Evolutionary conservation across 2,329 filamentous ascomycete species (phyloP), one percentile per base, ranked within the genome.

Genomic region (Cercospora brassicicola): DNA sequence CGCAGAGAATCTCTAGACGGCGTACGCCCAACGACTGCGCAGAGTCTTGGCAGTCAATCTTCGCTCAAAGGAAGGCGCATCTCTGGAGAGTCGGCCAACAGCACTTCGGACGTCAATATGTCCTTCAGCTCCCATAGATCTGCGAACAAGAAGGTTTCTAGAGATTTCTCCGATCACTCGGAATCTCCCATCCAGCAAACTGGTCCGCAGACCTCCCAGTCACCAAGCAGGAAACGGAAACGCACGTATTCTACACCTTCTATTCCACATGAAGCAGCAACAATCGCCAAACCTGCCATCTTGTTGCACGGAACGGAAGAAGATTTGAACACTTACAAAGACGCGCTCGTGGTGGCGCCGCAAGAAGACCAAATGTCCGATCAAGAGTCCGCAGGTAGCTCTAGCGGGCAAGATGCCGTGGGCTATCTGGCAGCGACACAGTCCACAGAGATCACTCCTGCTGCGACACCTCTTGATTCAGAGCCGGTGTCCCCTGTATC

Each of bases 221-320:
- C 73, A 23, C 73, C 72, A 15, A 69, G 71, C 15, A 71, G 73
- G 42, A 77, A 77, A 62, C 67, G 75, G 15, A 77, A 77, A 48
- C 68, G 75, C 61, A 72, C 72, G 55, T 70, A 59, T 67, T 70
- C 18, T 48, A 59, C 28, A 64, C 67, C n/a, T 53, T 67, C 1
- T 62, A 64, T 63, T 67, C 28, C 56, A 15, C 57, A 51, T 61
- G 55, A n/a, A 62, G 36, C 57, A 30, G 23, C 28, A 56, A 62
- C 55, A 42, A 39, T 30, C 28, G 36, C 48, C 13, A 28, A 7
- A 18, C 51, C 48, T 57, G 48, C 51, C 1, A 39, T 42, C 9
- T 26, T 39, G 8, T 15, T 42, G 48, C 45, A 45, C 13, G 48
- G 59, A 20, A 53, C 53, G 15, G 62, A 65, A 18, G 36, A 42